Percentiles rank a stretch among this genome's conserved stretches.
These are phyloP conservation scores for Yamadazyma sp. DNA, from an alignment of 1,139 yeast species.

Conservation along the genomic window DNA sequence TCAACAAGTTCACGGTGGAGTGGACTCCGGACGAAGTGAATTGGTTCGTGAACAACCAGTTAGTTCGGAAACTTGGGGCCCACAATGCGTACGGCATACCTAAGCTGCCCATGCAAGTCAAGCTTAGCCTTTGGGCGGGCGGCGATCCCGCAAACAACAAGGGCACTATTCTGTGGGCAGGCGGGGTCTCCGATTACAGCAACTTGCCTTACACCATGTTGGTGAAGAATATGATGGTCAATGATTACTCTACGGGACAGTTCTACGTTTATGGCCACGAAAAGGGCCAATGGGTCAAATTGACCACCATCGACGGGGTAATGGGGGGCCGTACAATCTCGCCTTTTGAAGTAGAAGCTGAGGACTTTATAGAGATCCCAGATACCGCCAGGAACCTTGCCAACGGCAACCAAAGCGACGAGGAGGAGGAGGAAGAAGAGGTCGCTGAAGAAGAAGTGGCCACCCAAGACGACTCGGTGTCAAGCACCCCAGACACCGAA, in stretches of 20 bases:
- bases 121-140: conserved; percentile 44
- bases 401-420: background rate
- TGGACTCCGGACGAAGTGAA: conserved; percentile 36
- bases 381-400: background rate
- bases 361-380: background rate
- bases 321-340: conserved; percentile 8
- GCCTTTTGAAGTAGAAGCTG: background rate
- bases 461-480: no score
- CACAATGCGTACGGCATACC: conserved; percentile 33
- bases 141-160: conserved; percentile 35
- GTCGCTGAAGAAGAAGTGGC: background rate
- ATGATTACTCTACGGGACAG: conserved; percentile 33
- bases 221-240: conserved; percentile 28
- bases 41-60: conserved; percentile 33
- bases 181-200: conserved; percentile 36
- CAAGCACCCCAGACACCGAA: no score
- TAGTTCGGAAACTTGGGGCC: conserved; percentile 24
- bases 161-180: conserved; percentile 47
- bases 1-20: conserved; percentile 33
- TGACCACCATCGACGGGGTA: conserved; percentile 12
- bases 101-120: conserved; percentile 38
- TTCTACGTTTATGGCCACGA: conserved; percentile 30
- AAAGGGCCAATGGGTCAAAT: conserved; percentile 11
- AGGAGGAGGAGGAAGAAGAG: background rate
- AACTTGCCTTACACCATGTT: conserved; percentile 38